Evolutionary conservation across 192 early-diverging fungal species (phyloP).

Genomic region (Backusella westeae): DNA sequence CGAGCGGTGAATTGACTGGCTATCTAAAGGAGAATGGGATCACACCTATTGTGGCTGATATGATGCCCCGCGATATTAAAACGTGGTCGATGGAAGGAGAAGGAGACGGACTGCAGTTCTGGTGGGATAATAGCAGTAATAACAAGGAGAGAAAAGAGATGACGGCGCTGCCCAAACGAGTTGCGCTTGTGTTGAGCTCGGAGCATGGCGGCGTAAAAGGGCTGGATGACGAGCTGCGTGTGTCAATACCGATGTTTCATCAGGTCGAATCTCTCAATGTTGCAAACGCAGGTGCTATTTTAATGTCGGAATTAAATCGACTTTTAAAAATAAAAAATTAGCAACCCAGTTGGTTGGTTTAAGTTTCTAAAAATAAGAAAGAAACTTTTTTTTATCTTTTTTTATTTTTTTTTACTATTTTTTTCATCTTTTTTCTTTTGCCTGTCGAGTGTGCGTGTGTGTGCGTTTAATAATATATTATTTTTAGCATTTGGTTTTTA

Average conservation of each 20-base stretch:
- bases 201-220: constrained; percentile 41
- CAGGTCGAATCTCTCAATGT: constrained; percentile 48
- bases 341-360: background rate
- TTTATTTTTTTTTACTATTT: constrained; percentile 4
- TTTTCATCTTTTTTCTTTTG: background rate
- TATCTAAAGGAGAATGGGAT: constrained; percentile 27
- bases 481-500: background rate
- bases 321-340: constrained; percentile 20
- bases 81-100: constrained; percentile 12
- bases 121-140: constrained; percentile 13
- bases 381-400: background rate
- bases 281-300: constrained; percentile 38
- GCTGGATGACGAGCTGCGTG: constrained; percentile 27
- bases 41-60: constrained; percentile 46
- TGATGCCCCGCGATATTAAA: constrained; percentile 22
- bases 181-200: constrained; percentile 45
- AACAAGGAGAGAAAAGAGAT: background rate
- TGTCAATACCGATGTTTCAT: constrained; percentile 45
- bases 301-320: constrained; percentile 48
- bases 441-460: background rate
- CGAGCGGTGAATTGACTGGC: constrained; percentile 12
- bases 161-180: constrained; percentile 19
- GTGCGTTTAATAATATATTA: background rate
- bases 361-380: constrained; percentile 17
- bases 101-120: constrained; percentile 10